A percentile compares a stretch with the other conserved stretches of the same genome.
phyloP scores from a whole-genome alignment of 2,329 filamentous ascomycete genomes.

The Colletotrichum scovillei region DNA sequence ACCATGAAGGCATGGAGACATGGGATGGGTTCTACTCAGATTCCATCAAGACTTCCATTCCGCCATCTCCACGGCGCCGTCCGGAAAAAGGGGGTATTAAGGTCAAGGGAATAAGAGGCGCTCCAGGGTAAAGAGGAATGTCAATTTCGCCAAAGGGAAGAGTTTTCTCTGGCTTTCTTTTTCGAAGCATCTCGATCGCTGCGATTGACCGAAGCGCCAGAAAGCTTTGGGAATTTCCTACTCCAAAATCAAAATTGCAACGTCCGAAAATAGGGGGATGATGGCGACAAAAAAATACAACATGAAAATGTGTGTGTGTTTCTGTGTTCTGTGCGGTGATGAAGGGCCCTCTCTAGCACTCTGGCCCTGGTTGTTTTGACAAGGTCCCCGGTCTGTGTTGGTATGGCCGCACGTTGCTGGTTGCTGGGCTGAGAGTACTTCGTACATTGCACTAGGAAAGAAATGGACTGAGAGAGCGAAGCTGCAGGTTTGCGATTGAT shows the following conservation, averaged over 20 bases:
- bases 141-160: constrained; percentile 3
- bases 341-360: neutral
- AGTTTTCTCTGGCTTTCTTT: neutral
- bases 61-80: neutral
- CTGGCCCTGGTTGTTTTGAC: constrained; percentile 6
- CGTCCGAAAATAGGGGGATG: neutral
- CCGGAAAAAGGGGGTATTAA: neutral
- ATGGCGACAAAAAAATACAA: neutral
- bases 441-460: neutral
- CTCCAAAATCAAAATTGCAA: neutral
- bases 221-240: neutral
- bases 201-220: neutral
- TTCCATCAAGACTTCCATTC: neutral
- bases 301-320: neutral
- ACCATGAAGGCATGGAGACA: neutral
- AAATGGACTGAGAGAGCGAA: neutral
- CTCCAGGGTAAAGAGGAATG: neutral
- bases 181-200: neutral
- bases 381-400: neutral
- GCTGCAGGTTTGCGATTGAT: neutral
- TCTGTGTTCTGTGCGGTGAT: constrained; percentile 8
- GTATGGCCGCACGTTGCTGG: neutral
- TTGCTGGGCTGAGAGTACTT: neutral
- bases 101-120: neutral
- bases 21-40: neutral